Evolutionary conservation across 805 yeast species (phyloP).

Genomic region (Tetrapisispora taiwanensis): DNA sequence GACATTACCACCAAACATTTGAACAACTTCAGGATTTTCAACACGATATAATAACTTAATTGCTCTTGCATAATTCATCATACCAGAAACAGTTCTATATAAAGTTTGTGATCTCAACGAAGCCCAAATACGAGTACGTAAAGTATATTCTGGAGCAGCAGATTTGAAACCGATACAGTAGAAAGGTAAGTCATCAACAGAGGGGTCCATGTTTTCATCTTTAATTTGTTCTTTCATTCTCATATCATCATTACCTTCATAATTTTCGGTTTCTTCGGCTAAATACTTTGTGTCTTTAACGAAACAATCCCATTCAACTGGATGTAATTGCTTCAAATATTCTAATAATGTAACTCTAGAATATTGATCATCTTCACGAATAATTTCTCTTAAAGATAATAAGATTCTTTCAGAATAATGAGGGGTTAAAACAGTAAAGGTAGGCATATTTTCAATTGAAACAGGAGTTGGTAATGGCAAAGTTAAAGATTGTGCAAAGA

Average conservation of each 20-base stretch:
- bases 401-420: conserved; percentile 92
- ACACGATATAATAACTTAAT: conserved; percentile 87
- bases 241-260: conserved; percentile 31
- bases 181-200: conserved; percentile 85
- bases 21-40: conserved; percentile 89
- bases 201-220: conserved; percentile 62
- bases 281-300: conserved; percentile 90
- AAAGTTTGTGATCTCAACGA: conserved; percentile 93
- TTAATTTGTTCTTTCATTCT: conserved; percentile 30
- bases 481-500: conserved; percentile 97
- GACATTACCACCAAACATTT: conserved; percentile 97
- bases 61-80: conserved; percentile 96
- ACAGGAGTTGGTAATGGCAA: conserved; percentile 97
- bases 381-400: conserved; percentile 84
- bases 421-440: conserved; percentile 92
- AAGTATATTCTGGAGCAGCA: conserved; percentile 91
- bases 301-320: conserved; percentile 95
- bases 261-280: conserved; percentile 87
- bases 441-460: conserved; percentile 99
- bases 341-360: conserved; percentile 90
- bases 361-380: conserved; percentile 93
- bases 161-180: conserved; percentile 95
- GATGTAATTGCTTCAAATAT: conserved; percentile 88
- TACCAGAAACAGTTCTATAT: conserved; percentile 94
- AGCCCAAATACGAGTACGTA: conserved; percentile 97